Evolutionary conservation across 1,139 yeast species (phyloP).

Genomic region (Hyphopichia khmerensis): DNA sequence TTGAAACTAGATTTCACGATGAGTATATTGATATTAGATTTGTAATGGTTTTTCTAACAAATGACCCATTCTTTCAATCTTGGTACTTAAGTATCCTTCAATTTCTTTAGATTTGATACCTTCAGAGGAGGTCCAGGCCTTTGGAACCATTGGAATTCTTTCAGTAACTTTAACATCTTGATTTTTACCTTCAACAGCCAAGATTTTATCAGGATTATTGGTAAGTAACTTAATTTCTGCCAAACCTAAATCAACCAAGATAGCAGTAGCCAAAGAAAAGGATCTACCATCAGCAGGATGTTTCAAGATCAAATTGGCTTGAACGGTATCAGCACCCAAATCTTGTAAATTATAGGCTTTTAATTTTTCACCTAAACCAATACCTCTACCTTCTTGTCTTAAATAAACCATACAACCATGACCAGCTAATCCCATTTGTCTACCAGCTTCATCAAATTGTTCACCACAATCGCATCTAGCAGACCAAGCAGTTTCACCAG

Average conservation of each 20-base stretch:
- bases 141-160: conserved; percentile 94
- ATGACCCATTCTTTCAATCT: conserved; percentile 97
- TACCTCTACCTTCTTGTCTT: conserved; percentile 98
- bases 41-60: conserved; percentile 61
- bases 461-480: conserved; percentile 99
- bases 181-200: conserved; percentile 87
- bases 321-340: conserved; percentile 97
- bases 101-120: conserved; percentile 86
- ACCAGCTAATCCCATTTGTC: conserved; percentile 82
- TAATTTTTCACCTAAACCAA: conserved; percentile 93
- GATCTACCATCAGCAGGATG: conserved; percentile 98
- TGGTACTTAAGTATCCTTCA: conserved; percentile 89
- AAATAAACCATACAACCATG: conserved; percentile 93
- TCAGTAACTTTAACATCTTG: conserved; percentile 70
- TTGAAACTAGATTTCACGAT: background rate
- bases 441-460: conserved; percentile 97
- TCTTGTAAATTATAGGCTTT: conserved; percentile 97
- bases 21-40: conserved; percentile 12
- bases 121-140: conserved; percentile 70
- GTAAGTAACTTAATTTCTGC: conserved; percentile 75
- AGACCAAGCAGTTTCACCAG: conserved; percentile 99
- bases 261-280: conserved; percentile 91
- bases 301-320: conserved; percentile 86
- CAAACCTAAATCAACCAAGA: conserved; percentile 78
- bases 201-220: conserved; percentile 93